Evolutionary conservation across 2,329 filamentous ascomycete genomes (phyloP), one percentile per base, ranked within the genome.

Genomic region (Neopestalotiopsis sp.): DNA sequence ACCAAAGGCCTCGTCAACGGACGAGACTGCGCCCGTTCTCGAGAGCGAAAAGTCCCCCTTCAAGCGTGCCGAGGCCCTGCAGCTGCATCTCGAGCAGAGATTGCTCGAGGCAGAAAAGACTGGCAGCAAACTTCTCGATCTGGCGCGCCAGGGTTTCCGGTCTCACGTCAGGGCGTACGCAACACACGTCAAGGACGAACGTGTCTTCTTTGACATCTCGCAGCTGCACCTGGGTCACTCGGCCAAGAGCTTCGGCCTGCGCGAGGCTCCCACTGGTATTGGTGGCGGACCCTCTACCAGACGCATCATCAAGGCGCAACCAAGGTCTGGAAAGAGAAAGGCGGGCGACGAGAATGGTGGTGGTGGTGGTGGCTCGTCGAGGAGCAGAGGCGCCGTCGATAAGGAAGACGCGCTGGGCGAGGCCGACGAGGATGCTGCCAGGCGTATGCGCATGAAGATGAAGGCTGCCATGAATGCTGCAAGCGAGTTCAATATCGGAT

Each of bases 81-180:
- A 90, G 74, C 82, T 90, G 32, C 88, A 90, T 72, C 77, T 90
- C 20, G 88, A 90, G 75, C 87, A 90, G 77, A 85, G 88, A 1
- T 81, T 90, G 5, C 83, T 90, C 45, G 80, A 79, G 3, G 75
- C 75, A 6, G 76, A 77, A 32, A 73, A 77, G 63, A 66, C 73
- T 40, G 72, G 70, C 1, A 66, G 61, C 49, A 89, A 89, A 67
- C 88, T 92, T 53, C 88, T 97, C 4, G 94, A 97, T 75, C 88
- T 94, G 75, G 95, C 93, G 0, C 89, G 94, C 24, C 90, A 93
- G 73, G 96, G 92, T 0, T 99, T 93, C 83, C 94, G 97, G 77
- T 96, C 93, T 65, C 95, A 98, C 76, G 91, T 99, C 67, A 88
- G 96, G 67, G 96, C 96, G 0, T 99, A 99, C 79, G 94, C 96